These are phyloP conservation scores for Cucurbita maxima DNA, from an alignment of 306 rosid genomes.

Conservation along the genomic window DNA sequence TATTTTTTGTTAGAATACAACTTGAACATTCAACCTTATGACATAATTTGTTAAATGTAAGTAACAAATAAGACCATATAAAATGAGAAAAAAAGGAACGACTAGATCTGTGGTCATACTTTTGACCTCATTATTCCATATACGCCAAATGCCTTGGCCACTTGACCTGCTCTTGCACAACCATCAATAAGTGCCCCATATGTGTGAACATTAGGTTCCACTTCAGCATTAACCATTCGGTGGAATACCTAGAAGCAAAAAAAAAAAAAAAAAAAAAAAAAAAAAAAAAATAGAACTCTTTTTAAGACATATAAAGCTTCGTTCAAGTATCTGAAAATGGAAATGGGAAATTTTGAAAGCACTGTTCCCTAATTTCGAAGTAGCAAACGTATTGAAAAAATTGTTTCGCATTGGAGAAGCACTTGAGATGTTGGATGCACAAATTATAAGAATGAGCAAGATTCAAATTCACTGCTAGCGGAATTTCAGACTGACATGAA, in stretches of 20 bases:
- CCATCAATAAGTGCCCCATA: constrained; percentile 97
- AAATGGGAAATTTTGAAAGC: not conserved
- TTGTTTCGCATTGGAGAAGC: not conserved
- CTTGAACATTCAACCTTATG: not conserved
- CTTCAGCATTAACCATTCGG: constrained; percentile 82
- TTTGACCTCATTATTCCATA: constrained; percentile 96
- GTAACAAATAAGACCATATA: not conserved
- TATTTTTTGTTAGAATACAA: constrained; percentile 10
- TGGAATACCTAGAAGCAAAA: constrained; percentile 53
- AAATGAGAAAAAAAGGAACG: not conserved
- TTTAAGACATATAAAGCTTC: not conserved
- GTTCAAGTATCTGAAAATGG: not conserved
- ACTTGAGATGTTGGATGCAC: not conserved
- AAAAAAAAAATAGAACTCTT: not conserved
- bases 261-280: not conserved
- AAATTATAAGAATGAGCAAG: not conserved
- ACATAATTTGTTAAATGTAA: not conserved
- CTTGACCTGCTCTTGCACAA: constrained; percentile 93
- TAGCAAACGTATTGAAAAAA: not conserved
- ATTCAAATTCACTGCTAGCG: not conserved
- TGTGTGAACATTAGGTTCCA: constrained; percentile 78
- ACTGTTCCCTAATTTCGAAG: not conserved
- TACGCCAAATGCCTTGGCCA: constrained; percentile 97
- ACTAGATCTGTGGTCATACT: constrained; percentile 35
- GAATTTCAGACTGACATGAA: not conserved